A percentile compares a stretch with the other conserved stretches of the same genome.
phyloP scores from a whole-genome alignment of 495 filamentous ascomycete genomes.

The Zalerion maritima region DNA sequence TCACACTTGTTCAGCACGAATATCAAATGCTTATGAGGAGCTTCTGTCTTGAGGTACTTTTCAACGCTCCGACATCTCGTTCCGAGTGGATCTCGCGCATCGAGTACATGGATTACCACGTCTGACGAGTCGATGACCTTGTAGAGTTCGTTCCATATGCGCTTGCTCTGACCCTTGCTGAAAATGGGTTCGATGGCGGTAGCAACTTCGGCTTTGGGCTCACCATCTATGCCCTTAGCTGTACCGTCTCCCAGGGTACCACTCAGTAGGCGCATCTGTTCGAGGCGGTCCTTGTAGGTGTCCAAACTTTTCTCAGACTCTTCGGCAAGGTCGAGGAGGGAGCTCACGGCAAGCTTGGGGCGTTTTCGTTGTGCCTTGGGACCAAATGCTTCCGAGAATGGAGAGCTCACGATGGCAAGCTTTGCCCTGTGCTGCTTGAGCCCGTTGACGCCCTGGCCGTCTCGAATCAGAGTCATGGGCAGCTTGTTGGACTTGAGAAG shows the following conservation, averaged over 20 bases:
- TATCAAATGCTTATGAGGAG: conserved; percentile 85
- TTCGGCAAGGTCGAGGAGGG: conserved; percentile 66
- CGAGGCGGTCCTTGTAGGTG: conserved; percentile 58
- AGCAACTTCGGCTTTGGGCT: conserved; percentile 38
- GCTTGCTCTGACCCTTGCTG: conserved; percentile 80
- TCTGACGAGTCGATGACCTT: conserved; percentile 97
- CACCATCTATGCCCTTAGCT: conserved; percentile 18
- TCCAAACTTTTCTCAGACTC: conserved; percentile 65
- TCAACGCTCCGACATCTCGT: conserved; percentile 84
- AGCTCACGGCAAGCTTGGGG: conserved; percentile 71
- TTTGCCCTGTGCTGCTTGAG: conserved; percentile 88
- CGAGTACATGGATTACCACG: conserved; percentile 86
- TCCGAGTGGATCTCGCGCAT: conserved; percentile 81
- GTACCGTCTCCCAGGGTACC: conserved; percentile 48
- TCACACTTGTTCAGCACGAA: conserved; percentile 95
- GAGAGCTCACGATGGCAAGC: conserved; percentile 75
- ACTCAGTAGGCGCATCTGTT: conserved; percentile 55
- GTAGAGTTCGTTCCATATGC: conserved; percentile 98
- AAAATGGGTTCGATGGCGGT: conserved; percentile 81
- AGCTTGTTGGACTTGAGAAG: conserved; percentile 90
- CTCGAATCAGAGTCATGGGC: conserved; percentile 66
- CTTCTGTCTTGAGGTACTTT: conserved; percentile 85
- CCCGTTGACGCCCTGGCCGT: conserved; percentile 52
- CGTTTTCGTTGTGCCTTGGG: conserved; percentile 86
- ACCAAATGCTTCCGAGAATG: conserved; percentile 82